Conservation (phyloP, 768 basidiomycete species). For the Mycena amicta region DNA sequence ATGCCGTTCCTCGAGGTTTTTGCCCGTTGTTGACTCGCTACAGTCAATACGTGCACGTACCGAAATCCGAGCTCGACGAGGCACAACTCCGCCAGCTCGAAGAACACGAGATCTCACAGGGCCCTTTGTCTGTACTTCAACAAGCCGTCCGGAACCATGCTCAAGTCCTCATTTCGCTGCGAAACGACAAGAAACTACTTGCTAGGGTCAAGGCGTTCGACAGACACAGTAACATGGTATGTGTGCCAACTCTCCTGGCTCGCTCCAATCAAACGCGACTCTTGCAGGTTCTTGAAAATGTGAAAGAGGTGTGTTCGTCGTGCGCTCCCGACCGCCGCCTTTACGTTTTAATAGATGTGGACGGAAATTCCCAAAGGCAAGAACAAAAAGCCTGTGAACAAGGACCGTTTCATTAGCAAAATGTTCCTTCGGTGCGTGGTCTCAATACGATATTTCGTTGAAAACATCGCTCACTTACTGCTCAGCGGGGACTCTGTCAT, state of each 20-base stretch:
- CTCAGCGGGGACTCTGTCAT: conserved; percentile 95
- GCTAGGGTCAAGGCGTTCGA: conserved; percentile 98
- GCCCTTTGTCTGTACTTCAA: conserved; percentile 94
- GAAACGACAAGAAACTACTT: conserved; percentile 98
- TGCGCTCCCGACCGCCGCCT: not conserved
- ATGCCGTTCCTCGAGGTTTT: not conserved
- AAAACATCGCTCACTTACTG: conserved; percentile 10
- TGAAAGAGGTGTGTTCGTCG: conserved; percentile 76
- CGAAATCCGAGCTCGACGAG: conserved; percentile 97
- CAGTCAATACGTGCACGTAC: conserved; percentile 96
- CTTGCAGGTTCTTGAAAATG: conserved; percentile 88
- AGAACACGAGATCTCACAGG: conserved; percentile 98
- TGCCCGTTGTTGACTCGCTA: conserved; percentile 4
- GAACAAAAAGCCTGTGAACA: conserved; percentile 98
- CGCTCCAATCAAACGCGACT: conserved; percentile 16
- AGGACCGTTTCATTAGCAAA: conserved; percentile 99
- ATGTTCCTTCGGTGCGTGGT: conserved; percentile 86
- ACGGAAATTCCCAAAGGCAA: conserved; percentile 97
- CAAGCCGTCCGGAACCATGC: conserved; percentile 97
- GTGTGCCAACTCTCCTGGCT: conserved; percentile 27
- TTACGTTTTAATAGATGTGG: conserved; percentile 78
- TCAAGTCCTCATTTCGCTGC: conserved; percentile 93
- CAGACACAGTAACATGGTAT: conserved; percentile 96
- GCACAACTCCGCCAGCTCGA: conserved; percentile 94
- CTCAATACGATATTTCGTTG: conserved; percentile 1